A percentile compares a stretch with the other conserved stretches of the same genome.
These are phyloP conservation scores for Cerioporus squamosus DNA, from an alignment of 1,284 basidiomycete genomes.

Conservation along the genomic window DNA sequence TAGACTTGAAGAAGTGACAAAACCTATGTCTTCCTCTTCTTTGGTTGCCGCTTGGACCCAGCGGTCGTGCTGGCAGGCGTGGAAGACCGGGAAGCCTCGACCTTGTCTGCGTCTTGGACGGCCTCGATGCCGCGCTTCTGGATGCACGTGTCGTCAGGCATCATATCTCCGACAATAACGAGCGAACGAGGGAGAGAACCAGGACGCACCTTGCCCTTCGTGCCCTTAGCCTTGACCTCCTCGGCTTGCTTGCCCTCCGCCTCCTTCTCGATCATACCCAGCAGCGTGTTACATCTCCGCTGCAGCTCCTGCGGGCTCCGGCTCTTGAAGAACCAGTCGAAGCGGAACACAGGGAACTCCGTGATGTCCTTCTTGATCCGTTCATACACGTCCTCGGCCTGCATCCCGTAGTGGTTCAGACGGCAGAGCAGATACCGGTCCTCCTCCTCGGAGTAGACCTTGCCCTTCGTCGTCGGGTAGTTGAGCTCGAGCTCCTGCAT, in stretches of 20 bases:
- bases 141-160: conserved; percentile 1
- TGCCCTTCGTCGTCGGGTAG: conserved; percentile 95
- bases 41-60: conserved; percentile 46
- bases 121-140: conserved; percentile 74
- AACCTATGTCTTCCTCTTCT: conserved; percentile 34
- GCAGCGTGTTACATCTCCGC: conserved; percentile 86
- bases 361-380: conserved; percentile 96
- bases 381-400: conserved; percentile 92
- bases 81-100: conserved; percentile 59
- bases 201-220: conserved; percentile 61
- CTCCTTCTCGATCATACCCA: conserved; percentile 94
- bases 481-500: conserved; percentile 96
- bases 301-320: conserved; percentile 91
- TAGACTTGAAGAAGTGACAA: not conserved
- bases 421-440: conserved; percentile 95
- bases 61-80: conserved; percentile 54
- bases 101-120: conserved; percentile 58
- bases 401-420: conserved; percentile 91
- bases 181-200: not conserved
- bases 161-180: not conserved
- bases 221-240: conserved; percentile 62
- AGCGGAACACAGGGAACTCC: conserved; percentile 95
- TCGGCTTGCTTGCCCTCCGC: conserved; percentile 67
- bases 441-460: conserved; percentile 96
- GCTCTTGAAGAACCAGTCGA: conserved; percentile 99